phyloP scores from a whole-genome alignment of 805 yeast species.

The Hanseniaspora occidentalis region DNA sequence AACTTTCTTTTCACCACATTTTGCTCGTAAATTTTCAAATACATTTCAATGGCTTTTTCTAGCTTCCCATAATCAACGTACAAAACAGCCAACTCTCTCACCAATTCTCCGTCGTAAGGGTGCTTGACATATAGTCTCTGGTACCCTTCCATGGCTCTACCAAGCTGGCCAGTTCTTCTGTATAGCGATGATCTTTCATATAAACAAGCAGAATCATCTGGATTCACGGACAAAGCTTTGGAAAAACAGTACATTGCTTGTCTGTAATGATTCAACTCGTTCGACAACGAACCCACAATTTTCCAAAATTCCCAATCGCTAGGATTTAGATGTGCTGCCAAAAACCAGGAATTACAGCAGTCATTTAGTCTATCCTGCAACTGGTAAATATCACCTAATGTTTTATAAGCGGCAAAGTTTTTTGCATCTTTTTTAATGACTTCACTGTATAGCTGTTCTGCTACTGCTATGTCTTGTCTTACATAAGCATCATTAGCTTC shows the following conservation, averaged over 20 bases:
- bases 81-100: slow-evolving; percentile 47
- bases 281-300: slow-evolving; percentile 56
- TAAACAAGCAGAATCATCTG: slow-evolving; percentile 41
- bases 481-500: slow-evolving; percentile 77
- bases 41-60: slow-evolving; percentile 64
- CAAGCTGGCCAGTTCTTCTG: slow-evolving; percentile 49
- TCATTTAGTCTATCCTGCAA: slow-evolving; percentile 54
- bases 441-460: slow-evolving; percentile 46
- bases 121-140: slow-evolving; percentile 41
- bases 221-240: slow-evolving; percentile 41
- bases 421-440: slow-evolving; percentile 69
- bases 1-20: slow-evolving; percentile 36
- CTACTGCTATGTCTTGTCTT: slow-evolving; percentile 42
- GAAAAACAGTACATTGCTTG: slow-evolving; percentile 75
- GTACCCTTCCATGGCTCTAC: slow-evolving; percentile 65
- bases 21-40: slow-evolving; percentile 47
- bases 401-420: slow-evolving; percentile 74
- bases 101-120: slow-evolving; percentile 48
- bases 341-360: slow-evolving; percentile 69
- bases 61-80: slow-evolving; percentile 41
- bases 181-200: slow-evolving; percentile 57
- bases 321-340: slow-evolving; percentile 69
- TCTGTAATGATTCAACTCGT: slow-evolving; percentile 50
- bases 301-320: slow-evolving; percentile 73
- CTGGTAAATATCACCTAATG: slow-evolving; percentile 73